phyloP scores from a whole-genome alignment of 257 asterid species.

The Forsythia viridissima region DNA sequence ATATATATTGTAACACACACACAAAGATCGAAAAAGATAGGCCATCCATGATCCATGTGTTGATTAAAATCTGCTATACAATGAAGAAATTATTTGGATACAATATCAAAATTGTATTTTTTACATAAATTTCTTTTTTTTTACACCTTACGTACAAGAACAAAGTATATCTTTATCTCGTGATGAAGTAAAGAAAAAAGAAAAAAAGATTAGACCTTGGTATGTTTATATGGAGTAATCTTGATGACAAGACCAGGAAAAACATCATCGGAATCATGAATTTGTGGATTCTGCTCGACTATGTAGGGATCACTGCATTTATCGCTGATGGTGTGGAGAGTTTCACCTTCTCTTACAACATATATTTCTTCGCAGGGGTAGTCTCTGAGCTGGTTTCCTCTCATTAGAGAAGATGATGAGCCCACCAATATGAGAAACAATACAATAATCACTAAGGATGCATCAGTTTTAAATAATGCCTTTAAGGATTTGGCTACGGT shows the following conservation, averaged over 20 bases:
- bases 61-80: no score
- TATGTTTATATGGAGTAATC: neutral
- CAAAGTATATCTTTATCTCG: neutral
- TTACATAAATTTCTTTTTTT: neutral
- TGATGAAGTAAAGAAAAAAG: neutral
- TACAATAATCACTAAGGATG: neutral
- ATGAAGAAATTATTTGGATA: no score
- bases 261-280: constrained; percentile 8
- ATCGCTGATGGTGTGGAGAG: constrained; percentile 2
- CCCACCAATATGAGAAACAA: neutral
- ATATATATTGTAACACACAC: no score
- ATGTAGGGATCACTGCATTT: neutral
- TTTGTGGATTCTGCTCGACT: constrained; percentile 1
- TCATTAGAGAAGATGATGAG: neutral
- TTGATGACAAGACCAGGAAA: constrained; percentile 5
- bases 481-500: neutral
- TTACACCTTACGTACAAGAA: neutral
- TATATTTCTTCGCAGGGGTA: neutral
- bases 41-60: no score
- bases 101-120: neutral
- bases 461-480: neutral
- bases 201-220: neutral
- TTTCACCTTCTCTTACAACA: constrained; percentile 8
- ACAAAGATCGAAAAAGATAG: no score
- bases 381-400: neutral